Evolutionary conservation across 768 basidiomycete genomes (phyloP), one percentile per base, ranked within the genome.

Genomic region (Lactifluus pinguis): DNA sequence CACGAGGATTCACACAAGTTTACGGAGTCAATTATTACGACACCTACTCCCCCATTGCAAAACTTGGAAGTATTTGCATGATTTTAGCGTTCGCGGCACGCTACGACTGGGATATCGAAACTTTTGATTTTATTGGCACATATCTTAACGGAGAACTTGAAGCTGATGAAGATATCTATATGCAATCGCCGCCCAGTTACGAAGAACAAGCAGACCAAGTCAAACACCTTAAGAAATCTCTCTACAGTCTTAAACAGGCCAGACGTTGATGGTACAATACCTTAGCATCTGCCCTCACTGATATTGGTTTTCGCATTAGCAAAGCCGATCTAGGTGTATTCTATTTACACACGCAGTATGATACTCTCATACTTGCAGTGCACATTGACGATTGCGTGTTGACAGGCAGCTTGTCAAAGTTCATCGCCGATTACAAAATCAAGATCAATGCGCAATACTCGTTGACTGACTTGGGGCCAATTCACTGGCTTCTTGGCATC

Each of bases 1-100:
- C 75, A 0, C 69, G 76, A 55, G 77, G 77, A 0, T 79, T 70
- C 67, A 68, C 72, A 0, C 78, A 81, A 44, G 66, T 70, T 1
- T 68, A 65, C 3, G 75, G 75, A 1, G 48, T 74, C 5, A 74
- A 79, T 53, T 32, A 32, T 32, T 32, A 32, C 7, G 32, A 32
- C 32, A 32, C 32, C 32, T 32, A 4, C 7, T 32, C 32, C 32
- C 32, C 32, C 32, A 7, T 32, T 4, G 32, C 32, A 7, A 32
- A 32, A 7, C 3, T 32, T 3, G 7, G 4, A 3, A 32, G 32
- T 7, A 32, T 32, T 32, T 7, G 32, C 32, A 32, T 7, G 4
- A 32, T 32, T 32, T 7, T 32, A 7, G 65, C 70, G 4, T 11
- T 74, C 2, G 73, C 71, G 41, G 74, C 72, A n/a, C 17, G 38